Evolutionary conservation across 2,329 filamentous ascomycete species (phyloP).

Genomic region (Ceratocystis cacaofunesta): DNA sequence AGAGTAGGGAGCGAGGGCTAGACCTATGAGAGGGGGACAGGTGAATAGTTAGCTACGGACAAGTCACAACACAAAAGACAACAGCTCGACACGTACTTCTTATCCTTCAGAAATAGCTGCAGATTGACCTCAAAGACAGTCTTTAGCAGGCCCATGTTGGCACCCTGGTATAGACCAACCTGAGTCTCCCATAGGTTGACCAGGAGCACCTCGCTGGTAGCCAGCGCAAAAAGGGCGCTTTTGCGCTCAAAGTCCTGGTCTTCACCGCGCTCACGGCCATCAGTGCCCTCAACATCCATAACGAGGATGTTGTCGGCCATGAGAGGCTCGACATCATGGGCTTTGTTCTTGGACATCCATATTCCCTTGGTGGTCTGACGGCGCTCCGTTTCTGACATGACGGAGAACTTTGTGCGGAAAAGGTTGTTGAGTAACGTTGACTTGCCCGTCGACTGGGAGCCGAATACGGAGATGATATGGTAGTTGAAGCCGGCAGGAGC

Average conservation of each 20-base stretch:
- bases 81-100: constrained; percentile 35
- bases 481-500: constrained; percentile 94
- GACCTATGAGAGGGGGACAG: constrained; percentile 28
- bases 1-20: constrained; percentile 77
- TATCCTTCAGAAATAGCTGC: constrained; percentile 91
- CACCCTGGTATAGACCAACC: constrained; percentile 92
- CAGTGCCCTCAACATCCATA: constrained; percentile 98
- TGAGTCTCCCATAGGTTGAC: constrained; percentile 99
- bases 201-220: constrained; percentile 93
- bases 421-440: constrained; percentile 92
- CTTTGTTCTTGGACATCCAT: constrained; percentile 98
- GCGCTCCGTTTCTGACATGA: constrained; percentile 91
- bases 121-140: constrained; percentile 98
- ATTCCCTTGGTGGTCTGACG: constrained; percentile 98
- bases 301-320: constrained; percentile 98
- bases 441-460: constrained; percentile 96
- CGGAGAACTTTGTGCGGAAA: constrained; percentile 89
- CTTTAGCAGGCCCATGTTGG: constrained; percentile 97
- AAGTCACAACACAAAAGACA: background rate
- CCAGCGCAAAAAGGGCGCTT: constrained; percentile 89
- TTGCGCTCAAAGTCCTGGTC: constrained; percentile 99
- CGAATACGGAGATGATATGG: constrained; percentile 96
- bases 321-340: constrained; percentile 33
- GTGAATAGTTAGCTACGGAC: constrained; percentile 24
- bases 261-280: constrained; percentile 88